These are phyloP conservation scores for Prototheca stagnorum DNA, from an alignment of 163 green algal genomes.

Conservation along the genomic window DNA sequence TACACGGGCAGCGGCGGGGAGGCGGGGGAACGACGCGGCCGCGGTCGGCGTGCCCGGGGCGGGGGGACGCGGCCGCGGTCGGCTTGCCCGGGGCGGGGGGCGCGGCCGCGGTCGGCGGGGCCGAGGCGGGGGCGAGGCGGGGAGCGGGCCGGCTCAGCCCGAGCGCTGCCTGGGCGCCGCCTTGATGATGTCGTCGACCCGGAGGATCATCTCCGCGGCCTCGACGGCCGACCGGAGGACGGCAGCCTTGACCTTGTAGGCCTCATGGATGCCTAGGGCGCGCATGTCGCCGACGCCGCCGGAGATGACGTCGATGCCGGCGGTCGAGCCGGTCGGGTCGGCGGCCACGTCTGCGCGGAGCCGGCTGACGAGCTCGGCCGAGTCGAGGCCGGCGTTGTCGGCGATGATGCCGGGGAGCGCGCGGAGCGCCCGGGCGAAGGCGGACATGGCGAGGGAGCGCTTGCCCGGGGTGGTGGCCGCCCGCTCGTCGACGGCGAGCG, in stretches of 20 bases:
- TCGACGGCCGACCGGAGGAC: constrained; percentile 88
- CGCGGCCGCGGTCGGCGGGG: too few species aligned
- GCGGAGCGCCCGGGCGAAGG: constrained; percentile 77
- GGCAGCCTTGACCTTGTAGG: constrained; percentile 79
- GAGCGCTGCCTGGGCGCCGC: constrained; percentile 58
- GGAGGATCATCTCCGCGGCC: constrained; percentile 94
- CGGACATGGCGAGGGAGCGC: constrained; percentile 80
- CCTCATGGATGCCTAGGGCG: constrained; percentile 74
- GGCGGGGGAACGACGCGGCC: too few species aligned
- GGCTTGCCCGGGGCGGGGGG: too few species aligned
- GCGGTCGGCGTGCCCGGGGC: too few species aligned
- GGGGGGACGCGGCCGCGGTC: too few species aligned
- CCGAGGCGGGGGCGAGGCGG: too few species aligned
- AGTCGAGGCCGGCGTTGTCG: constrained; percentile 87
- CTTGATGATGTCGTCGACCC: constrained; percentile 97
- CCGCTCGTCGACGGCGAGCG: constrained; percentile 69
- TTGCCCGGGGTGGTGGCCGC: constrained; percentile 78
- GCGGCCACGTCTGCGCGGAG: constrained; percentile 54
- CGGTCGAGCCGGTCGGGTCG: constrained; percentile 22
- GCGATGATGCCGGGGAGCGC: constrained; percentile 85
- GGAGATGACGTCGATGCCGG: constrained; percentile 72
- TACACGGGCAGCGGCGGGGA: too few species aligned
- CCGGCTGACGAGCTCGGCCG: constrained; percentile 75
- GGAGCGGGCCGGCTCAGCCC: too few species aligned
- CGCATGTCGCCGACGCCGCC: constrained; percentile 41